Conservation (phyloP, 306 rosid genomes). For the Quercus agrifolia region DNA sequence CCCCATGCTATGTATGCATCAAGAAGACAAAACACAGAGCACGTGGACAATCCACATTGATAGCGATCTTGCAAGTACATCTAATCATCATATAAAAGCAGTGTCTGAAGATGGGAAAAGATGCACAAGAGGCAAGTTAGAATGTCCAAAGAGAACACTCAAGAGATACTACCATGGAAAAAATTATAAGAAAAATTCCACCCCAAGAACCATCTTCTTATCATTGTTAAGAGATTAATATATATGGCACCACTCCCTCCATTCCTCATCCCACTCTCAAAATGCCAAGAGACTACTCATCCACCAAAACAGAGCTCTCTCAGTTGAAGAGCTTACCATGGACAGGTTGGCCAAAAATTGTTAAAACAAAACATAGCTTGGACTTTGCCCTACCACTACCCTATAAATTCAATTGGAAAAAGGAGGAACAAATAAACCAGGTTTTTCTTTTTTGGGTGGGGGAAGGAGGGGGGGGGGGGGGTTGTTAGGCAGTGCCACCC, state of each 20-base stretch:
- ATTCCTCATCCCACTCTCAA: background rate
- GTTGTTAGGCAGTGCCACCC: too few relatives aligned
- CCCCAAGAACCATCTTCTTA: background rate
- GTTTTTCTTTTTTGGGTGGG: background rate
- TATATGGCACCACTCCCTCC: background rate
- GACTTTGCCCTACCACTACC: background rate
- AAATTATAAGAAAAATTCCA: background rate
- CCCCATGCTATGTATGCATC: constrained; percentile 71
- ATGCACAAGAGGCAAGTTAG: background rate
- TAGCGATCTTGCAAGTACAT: constrained; percentile 2
- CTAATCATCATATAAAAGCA: background rate
- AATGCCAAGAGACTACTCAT: background rate
- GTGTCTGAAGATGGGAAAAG: background rate
- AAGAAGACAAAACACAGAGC: background rate
- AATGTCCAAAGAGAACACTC: background rate
- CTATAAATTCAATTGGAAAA: background rate
- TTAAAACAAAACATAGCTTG: background rate
- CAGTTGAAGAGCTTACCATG: background rate
- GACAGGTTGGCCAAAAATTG: background rate
- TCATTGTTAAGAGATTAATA: background rate
- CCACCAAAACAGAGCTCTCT: background rate
- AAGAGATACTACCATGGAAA: background rate
- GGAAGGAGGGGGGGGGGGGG: background rate
- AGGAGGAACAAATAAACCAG: background rate
- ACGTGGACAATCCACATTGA: background rate